These are phyloP conservation scores for Aureobasidium sp. DNA, from an alignment of 2,329 filamentous ascomycete species.

Conservation along the genomic window DNA sequence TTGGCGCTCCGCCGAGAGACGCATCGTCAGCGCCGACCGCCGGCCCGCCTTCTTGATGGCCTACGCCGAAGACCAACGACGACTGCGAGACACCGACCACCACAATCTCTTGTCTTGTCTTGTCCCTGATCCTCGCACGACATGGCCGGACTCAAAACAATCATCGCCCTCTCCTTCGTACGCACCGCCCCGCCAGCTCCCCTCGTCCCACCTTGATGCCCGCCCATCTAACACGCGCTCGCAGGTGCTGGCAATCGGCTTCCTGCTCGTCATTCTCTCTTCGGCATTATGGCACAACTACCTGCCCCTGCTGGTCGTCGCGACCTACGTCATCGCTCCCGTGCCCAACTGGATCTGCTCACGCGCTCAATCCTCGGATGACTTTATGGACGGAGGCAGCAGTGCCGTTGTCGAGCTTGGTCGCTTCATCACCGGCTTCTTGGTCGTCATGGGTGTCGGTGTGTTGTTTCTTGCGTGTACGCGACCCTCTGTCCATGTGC, in stretches of 20 bases:
- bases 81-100: not conserved
- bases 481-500: not conserved
- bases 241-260: constrained; percentile 88
- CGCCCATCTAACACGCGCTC: not conserved
- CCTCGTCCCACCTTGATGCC: constrained; percentile 10
- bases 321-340: constrained; percentile 87
- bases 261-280: constrained; percentile 96
- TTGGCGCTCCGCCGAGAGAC: not conserved
- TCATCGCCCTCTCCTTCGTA: constrained; percentile 97
- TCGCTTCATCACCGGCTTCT: constrained; percentile 86
- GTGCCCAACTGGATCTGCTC: constrained; percentile 94
- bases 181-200: constrained; percentile 26
- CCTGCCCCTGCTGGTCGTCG: constrained; percentile 90
- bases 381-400: constrained; percentile 82
- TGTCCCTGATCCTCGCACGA: not conserved
- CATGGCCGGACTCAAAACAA: constrained; percentile 93
- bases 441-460: constrained; percentile 98
- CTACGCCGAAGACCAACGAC: constrained; percentile 4
- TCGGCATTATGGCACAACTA: constrained; percentile 93
- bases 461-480: constrained; percentile 41
- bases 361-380: constrained; percentile 83
- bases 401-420: constrained; percentile 88
- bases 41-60: not conserved
- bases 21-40: no score
- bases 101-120: no score